phyloP scores from a whole-genome alignment of 768 basidiomycete genomes.

The Lactifluus subvellereus region DNA sequence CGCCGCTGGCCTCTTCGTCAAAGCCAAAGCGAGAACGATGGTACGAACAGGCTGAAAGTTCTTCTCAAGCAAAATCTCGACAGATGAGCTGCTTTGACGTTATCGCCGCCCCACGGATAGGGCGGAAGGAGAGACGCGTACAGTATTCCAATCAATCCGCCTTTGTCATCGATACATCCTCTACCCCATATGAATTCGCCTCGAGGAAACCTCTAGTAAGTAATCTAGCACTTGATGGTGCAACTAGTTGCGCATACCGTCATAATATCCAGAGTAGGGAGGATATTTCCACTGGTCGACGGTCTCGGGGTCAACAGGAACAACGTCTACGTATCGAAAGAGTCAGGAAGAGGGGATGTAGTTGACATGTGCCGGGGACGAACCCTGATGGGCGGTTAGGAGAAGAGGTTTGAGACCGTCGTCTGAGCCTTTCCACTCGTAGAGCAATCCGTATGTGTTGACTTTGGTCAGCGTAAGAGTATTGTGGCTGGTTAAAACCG shows the following conservation, averaged over 20 bases:
- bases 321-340: conserved; percentile 47
- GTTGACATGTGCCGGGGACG: conserved; percentile 25
- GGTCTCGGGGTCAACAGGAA: conserved; percentile 56
- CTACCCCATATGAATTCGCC: conserved; percentile 33
- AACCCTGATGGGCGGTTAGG: conserved; percentile 48
- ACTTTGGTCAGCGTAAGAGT: conserved; percentile 48
- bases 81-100: conserved; percentile 28
- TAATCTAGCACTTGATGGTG: no score
- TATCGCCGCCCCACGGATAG: not conserved
- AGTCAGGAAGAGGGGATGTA: not conserved
- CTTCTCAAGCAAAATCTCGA: conserved; percentile 37
- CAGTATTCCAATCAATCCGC: conserved; percentile 33
- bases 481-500: conserved; percentile 36
- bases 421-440: conserved; percentile 52
- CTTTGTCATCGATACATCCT: conserved; percentile 35
- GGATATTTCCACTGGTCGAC: conserved; percentile 55
- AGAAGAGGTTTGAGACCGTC: conserved; percentile 48
- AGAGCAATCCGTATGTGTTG: conserved; percentile 58
- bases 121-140: conserved; percentile 16
- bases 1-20: conserved; percentile 38
- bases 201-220: not conserved
- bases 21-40: conserved; percentile 34
- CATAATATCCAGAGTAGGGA: conserved; percentile 58
- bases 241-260: conserved; percentile 34
- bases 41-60: conserved; percentile 36